Conservation (phyloP, 345 rosid genomes). For the Cardamine occulta region DNA sequence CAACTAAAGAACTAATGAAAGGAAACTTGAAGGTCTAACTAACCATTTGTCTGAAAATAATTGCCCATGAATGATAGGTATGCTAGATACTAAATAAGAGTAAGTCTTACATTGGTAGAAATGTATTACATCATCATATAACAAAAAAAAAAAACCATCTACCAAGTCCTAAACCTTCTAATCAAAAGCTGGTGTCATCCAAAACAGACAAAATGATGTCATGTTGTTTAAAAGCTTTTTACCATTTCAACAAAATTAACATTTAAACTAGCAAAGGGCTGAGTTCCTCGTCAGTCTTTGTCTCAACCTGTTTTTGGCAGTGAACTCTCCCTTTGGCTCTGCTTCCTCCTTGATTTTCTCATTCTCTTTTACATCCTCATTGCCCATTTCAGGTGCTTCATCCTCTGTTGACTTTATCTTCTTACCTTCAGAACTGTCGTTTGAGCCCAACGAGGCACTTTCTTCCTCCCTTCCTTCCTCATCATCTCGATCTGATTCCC, state of each 20-base stretch:
- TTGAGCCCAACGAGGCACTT: slow-evolving; percentile 17
- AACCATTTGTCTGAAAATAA: not conserved
- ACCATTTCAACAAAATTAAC: slow-evolving; percentile 51
- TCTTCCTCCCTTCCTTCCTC: slow-evolving; percentile 42
- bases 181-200: slow-evolving; percentile 20
- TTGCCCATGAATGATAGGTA: not conserved
- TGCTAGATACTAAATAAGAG: not conserved
- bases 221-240: not conserved
- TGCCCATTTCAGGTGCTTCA: slow-evolving; percentile 36
- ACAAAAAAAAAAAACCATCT: not conserved
- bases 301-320: slow-evolving; percentile 54
- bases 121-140: slow-evolving; percentile 8
- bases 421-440: slow-evolving; percentile 44
- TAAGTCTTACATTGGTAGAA: slow-evolving; percentile 17
- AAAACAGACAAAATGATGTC: not conserved
- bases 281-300: slow-evolving; percentile 63
- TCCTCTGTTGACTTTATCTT: slow-evolving; percentile 43
- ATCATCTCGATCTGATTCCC: slow-evolving; percentile 45
- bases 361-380: slow-evolving; percentile 29
- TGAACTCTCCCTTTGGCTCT: slow-evolving; percentile 43
- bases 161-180: slow-evolving; percentile 12
- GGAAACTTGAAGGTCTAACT: no score
- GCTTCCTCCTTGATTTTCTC: slow-evolving; percentile 36
- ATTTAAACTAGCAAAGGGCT: slow-evolving; percentile 47
- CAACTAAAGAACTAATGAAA: not conserved